Evolutionary conservation across 306 rosid genomes (phyloP).

Genomic region (Amphicarpaea edgeworthii): DNA sequence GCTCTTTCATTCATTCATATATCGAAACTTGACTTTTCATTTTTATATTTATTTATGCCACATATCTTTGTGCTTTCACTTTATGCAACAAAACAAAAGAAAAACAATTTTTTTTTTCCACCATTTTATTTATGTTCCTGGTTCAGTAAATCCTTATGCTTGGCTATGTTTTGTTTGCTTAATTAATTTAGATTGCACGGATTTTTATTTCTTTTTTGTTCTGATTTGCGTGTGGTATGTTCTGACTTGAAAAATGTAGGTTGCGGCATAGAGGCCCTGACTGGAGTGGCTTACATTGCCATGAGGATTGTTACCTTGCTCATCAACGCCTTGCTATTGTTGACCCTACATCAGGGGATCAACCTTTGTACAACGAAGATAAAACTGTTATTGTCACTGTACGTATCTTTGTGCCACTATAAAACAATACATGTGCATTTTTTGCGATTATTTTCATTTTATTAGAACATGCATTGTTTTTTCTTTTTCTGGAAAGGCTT

Average conservation of each 20-base stretch:
- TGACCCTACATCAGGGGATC: conserved; percentile 97
- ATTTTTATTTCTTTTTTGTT: neutral
- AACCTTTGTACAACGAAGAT: conserved; percentile 91
- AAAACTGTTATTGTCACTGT: conserved; percentile 85
- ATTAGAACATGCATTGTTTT: conserved; percentile 9
- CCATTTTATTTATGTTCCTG: neutral
- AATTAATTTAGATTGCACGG: neutral
- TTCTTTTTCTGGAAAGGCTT: conserved; percentile 11
- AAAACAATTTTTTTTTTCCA: neutral
- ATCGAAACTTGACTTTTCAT: neutral
- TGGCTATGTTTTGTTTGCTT: too few relatives aligned
- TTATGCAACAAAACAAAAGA: conserved; percentile 18
- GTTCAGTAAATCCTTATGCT: conserved; percentile 2
- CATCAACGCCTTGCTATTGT: conserved; percentile 93
- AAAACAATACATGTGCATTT: neutral
- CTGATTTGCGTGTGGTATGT: conserved; percentile 12
- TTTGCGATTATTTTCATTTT: neutral
- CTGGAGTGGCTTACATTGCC: conserved; percentile 97
- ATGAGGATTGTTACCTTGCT: conserved; percentile 81
- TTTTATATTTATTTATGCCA: neutral
- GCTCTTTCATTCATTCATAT: neutral
- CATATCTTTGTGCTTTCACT: neutral
- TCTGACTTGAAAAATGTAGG: conserved; percentile 55
- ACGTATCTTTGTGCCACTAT: conserved; percentile 22
- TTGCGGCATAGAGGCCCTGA: conserved; percentile 95